phyloP scores from a whole-genome alignment of 495 filamentous ascomycete genomes.

The Massariosphaeria phaeospora region DNA sequence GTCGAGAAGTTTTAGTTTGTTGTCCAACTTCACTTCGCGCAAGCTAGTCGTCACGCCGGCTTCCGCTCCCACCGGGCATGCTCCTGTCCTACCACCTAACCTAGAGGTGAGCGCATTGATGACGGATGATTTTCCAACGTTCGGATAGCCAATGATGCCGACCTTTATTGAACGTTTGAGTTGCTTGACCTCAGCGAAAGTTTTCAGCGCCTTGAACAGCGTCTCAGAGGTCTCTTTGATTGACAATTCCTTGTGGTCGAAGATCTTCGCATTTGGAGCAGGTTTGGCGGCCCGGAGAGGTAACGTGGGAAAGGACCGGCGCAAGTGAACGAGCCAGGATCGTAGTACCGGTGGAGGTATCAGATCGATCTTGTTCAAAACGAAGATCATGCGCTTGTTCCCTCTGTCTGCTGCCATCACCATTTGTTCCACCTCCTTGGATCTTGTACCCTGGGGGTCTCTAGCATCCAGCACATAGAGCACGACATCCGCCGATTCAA shows the following conservation, averaged over 20 bases:
- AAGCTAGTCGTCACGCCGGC: constrained; percentile 88
- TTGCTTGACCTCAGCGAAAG: constrained; percentile 75
- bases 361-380: constrained; percentile 96
- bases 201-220: constrained; percentile 87
- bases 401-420: constrained; percentile 80
- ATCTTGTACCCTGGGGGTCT: constrained; percentile 86
- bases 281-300: constrained; percentile 82
- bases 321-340: constrained; percentile 75
- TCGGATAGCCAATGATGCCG: constrained; percentile 93
- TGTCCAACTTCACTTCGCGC: constrained; percentile 88
- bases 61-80: constrained; percentile 86
- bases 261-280: constrained; percentile 79
- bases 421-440: constrained; percentile 76
- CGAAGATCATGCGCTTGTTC: constrained; percentile 82
- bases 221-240: constrained; percentile 80
- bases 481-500: constrained; percentile 81
- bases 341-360: constrained; percentile 66
- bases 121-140: constrained; percentile 94
- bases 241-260: constrained; percentile 85
- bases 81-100: constrained; percentile 60
- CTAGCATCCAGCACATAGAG: constrained; percentile 93
- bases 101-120: constrained; percentile 89
- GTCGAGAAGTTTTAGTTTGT: constrained; percentile 88
- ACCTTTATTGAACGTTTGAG: constrained; percentile 87
- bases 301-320: constrained; percentile 87